Percentiles rank a stretch among this genome's conserved stretches.
These are phyloP conservation scores for Skeletonema marinoi DNA, from an alignment of 108 stramenopile genomes.

Conservation along the genomic window DNA sequence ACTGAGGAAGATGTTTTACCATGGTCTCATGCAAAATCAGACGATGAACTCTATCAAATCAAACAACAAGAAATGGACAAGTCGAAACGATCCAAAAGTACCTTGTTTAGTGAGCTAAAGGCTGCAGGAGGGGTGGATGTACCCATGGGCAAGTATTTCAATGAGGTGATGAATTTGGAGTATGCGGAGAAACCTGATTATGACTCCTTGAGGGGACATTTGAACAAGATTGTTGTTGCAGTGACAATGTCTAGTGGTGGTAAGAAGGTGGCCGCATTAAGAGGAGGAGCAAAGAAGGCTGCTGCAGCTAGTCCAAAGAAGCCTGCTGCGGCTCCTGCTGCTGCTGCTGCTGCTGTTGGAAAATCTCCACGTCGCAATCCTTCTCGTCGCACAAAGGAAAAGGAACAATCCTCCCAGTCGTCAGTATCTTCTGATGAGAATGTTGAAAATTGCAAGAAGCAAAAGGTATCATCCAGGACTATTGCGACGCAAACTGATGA, in stretches of 20 bases:
- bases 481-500: slow-evolving; percentile 24
- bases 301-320: background rate
- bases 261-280: background rate
- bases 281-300: background rate
- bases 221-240: slow-evolving; percentile 31
- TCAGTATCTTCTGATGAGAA: slow-evolving; percentile 1
- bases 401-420: background rate
- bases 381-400: background rate
- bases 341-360: background rate
- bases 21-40: slow-evolving; percentile 70
- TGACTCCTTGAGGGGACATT: slow-evolving; percentile 39
- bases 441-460: slow-evolving; percentile 15
- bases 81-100: slow-evolving; percentile 38
- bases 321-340: background rate
- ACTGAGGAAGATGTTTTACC: slow-evolving; percentile 47
- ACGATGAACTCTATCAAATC: slow-evolving; percentile 62
- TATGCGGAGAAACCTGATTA: slow-evolving; percentile 73
- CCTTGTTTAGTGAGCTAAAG: slow-evolving; percentile 40
- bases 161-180: slow-evolving; percentile 43
- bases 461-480: slow-evolving; percentile 7
- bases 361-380: background rate
- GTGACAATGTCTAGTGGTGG: background rate
- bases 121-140: slow-evolving; percentile 27
- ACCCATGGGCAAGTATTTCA: slow-evolving; percentile 50
- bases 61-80: slow-evolving; percentile 57